Evolutionary conservation across 1,139 yeast species (phyloP).

Genomic region (Pneumocystis canis): DNA sequence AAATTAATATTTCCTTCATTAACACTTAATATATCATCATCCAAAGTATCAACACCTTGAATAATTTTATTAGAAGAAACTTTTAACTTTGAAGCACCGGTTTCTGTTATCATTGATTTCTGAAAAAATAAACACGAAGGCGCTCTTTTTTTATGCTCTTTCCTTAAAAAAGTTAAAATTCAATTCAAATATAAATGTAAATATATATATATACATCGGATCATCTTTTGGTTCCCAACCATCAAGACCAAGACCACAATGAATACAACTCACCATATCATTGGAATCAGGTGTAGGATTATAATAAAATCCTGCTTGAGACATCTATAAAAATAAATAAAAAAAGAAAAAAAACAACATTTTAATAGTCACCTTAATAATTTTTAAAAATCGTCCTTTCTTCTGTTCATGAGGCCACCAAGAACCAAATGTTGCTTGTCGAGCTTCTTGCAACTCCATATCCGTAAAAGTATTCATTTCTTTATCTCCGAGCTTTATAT

Average conservation of each 20-base stretch:
- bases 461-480: conserved; percentile 27
- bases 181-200: neutral
- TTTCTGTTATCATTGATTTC: conserved; percentile 3
- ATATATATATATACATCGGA: conserved; percentile 40
- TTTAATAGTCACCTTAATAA: conserved; percentile 27
- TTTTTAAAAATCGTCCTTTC: conserved; percentile 21
- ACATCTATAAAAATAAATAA: conserved; percentile 26
- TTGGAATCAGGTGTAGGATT: conserved; percentile 45
- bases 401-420: conserved; percentile 41
- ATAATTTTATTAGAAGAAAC: conserved; percentile 9
- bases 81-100: conserved; percentile 3
- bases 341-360: conserved; percentile 1
- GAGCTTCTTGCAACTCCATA: conserved; percentile 28
- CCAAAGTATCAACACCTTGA: conserved; percentile 3
- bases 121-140: conserved; percentile 38
- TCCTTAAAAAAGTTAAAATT: neutral
- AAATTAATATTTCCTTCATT: neutral
- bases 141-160: conserved; percentile 28
- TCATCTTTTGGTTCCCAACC: conserved; percentile 61
- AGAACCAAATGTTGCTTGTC: conserved; percentile 39
- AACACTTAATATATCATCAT: conserved; percentile 4
- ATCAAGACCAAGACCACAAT: conserved; percentile 53
- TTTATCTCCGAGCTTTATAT: conserved; percentile 4
- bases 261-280: conserved; percentile 57
- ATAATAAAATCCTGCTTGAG: conserved; percentile 56